phyloP scores from a whole-genome alignment of 2,329 filamentous ascomycete species.

The Penicillium crustosum region DNA sequence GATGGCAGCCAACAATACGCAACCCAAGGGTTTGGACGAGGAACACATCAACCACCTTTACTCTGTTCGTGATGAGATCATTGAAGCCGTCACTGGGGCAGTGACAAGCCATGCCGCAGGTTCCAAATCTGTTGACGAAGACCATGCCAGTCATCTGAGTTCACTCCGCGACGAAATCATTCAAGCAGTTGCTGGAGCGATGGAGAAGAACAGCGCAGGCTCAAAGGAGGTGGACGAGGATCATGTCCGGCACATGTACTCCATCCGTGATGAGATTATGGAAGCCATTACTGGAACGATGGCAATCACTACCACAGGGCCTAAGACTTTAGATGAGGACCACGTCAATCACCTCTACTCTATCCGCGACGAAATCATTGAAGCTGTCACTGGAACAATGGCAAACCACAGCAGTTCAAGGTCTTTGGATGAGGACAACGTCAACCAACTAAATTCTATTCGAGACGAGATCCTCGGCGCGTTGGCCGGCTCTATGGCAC shows the following conservation, averaged over 20 bases:
- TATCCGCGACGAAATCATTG: constrained; percentile 31
- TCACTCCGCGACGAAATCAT: constrained; percentile 34
- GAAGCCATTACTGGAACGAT: constrained; percentile 51
- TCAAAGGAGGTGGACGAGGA: constrained; percentile 20
- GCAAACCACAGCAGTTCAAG: constrained; percentile 12
- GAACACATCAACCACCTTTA: constrained; percentile 25
- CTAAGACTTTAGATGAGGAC: constrained; percentile 13
- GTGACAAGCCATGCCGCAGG: constrained; percentile 25
- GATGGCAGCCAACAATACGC: constrained; percentile 23
- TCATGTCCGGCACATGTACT: constrained; percentile 7
- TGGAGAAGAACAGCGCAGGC: constrained; percentile 22
- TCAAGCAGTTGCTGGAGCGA: constrained; percentile 28
- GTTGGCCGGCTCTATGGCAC: constrained; percentile 31
- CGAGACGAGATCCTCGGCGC: constrained; percentile 39
- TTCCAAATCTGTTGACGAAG: constrained; percentile 21
- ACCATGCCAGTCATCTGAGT: constrained; percentile 21
- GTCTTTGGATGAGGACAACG: constrained; percentile 26
- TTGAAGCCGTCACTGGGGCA: constrained; percentile 30
- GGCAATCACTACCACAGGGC: background rate
- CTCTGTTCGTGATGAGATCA: constrained; percentile 32
- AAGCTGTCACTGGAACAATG: constrained; percentile 13
- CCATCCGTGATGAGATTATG: constrained; percentile 57
- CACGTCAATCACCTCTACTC: constrained; percentile 11
- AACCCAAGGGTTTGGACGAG: constrained; percentile 21
- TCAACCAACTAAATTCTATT: constrained; percentile 31